These are phyloP conservation scores for Erucastrum elatum DNA, from an alignment of 345 rosid genomes.

Conservation along the genomic window DNA sequence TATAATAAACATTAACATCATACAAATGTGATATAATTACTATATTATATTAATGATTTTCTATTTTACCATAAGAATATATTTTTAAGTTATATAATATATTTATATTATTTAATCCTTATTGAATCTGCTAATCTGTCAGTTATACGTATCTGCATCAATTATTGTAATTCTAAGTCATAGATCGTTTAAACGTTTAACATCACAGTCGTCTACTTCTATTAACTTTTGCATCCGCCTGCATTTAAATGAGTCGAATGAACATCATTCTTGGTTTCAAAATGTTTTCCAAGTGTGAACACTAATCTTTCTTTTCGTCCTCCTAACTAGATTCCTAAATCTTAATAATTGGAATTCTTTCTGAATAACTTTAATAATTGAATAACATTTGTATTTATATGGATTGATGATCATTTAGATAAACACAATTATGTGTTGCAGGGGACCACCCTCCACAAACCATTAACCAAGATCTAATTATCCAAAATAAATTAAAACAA, in stretches of 20 bases:
- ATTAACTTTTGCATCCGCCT: too few species aligned
- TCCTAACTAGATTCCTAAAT: neutral
- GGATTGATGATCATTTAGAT: constrained; percentile 24
- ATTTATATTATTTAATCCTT: too few species aligned
- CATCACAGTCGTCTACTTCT: neutral
- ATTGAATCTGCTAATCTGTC: too few species aligned
- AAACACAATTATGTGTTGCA: constrained; percentile 29
- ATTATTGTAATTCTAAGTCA: neutral
- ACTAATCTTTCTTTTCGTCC: neutral
- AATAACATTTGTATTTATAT: neutral
- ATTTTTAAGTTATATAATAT: too few species aligned
- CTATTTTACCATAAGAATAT: too few species aligned
- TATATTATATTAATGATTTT: too few species aligned
- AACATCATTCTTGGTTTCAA: neutral
- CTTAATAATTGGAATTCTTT: neutral
- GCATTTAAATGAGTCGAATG: neutral
- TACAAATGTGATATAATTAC: too few species aligned
- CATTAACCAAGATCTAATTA: neutral
- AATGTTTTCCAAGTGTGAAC: neutral
- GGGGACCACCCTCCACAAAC: constrained; percentile 34
- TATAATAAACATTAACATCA: too few species aligned
- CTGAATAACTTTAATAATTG: neutral
- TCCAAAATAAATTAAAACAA: constrained; percentile 1
- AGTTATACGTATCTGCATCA: neutral
- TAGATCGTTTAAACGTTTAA: neutral